Evolutionary conservation across 164 flowering plant genomes (phyloP).

Genomic region (Stephania cephalantha): DNA sequence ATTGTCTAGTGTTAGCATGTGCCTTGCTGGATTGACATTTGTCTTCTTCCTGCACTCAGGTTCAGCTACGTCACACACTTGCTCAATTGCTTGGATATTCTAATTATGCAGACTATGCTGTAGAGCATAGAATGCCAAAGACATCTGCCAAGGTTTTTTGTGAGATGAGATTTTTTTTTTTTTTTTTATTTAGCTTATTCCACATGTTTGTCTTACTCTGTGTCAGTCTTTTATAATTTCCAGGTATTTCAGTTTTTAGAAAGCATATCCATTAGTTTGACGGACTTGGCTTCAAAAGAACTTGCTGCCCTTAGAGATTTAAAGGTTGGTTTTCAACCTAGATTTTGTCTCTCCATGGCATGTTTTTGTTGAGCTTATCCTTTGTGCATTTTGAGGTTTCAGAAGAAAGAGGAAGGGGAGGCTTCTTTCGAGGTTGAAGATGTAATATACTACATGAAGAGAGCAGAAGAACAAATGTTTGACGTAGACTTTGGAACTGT

Average conservation of each 20-base stretch:
- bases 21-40: not conserved
- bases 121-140: conserved; percentile 78
- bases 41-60: conserved; percentile 36
- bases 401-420: conserved; percentile 85
- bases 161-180: not conserved
- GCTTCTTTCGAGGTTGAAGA: conserved; percentile 78
- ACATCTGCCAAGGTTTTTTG: conserved; percentile 63
- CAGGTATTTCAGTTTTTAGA: conserved; percentile 92
- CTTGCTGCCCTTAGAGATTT: conserved; percentile 58
- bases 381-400: conserved; percentile 17
- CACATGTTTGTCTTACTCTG: not conserved
- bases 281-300: conserved; percentile 68
- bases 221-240: conserved; percentile 12
- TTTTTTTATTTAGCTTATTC: not conserved
- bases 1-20: not conserved
- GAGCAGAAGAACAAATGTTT: conserved; percentile 54
- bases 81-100: conserved; percentile 83
- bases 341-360: not conserved
- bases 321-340: conserved; percentile 42
- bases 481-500: conserved; percentile 63
- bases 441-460: conserved; percentile 64
- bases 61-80: conserved; percentile 75
- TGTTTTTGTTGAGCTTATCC: conserved; percentile 6
- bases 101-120: conserved; percentile 80
- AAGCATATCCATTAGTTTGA: conserved; percentile 64